Evolutionary conservation across 371 early-diverging fungal species (phyloP).

Genomic region (Amoeboaphelidium protococcarum): DNA sequence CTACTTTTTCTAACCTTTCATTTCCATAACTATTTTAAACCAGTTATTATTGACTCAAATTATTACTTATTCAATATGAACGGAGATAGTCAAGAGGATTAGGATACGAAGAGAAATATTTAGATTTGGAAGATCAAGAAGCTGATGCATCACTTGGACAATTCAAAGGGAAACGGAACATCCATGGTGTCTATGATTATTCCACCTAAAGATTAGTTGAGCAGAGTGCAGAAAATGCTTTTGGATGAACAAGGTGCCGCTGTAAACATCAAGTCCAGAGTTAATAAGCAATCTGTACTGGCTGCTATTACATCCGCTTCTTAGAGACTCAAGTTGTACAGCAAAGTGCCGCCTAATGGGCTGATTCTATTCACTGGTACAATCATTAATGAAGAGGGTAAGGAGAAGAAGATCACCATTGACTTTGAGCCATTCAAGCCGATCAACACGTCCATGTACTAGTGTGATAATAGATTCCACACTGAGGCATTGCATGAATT

Average conservation of each 20-base stretch:
- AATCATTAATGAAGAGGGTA: constrained; percentile 11
- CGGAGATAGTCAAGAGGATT: too few relatives aligned
- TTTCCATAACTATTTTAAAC: too few relatives aligned
- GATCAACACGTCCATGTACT: constrained; percentile 18
- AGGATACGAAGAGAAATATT: too few relatives aligned
- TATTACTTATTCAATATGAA: too few relatives aligned
- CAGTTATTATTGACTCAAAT: too few relatives aligned
- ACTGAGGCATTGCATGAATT: constrained; percentile 12
- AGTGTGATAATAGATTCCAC: constrained; percentile 21
- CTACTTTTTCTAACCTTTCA: too few relatives aligned
- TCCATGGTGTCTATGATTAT: constrained; percentile 22
- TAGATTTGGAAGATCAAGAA: constrained; percentile 14
- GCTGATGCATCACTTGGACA: constrained; percentile 10
- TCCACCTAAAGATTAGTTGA: constrained; percentile 16
- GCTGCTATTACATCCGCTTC: constrained; percentile 18
- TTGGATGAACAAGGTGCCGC: constrained; percentile 22
- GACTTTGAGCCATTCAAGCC: constrained; percentile 20
- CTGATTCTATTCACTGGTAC: constrained; percentile 18
- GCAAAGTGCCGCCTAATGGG: neutral
- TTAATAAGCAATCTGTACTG: constrained; percentile 17
- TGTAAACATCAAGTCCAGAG: constrained; percentile 19
- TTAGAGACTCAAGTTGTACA: constrained; percentile 14
- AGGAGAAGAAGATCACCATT: constrained; percentile 16
- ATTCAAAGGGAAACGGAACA: constrained; percentile 18
- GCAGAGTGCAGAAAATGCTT: constrained; percentile 11